Evolutionary conservation across 2,329 filamentous ascomycete species (phyloP).

Genomic region (Pyrenochaeta sp.): DNA sequence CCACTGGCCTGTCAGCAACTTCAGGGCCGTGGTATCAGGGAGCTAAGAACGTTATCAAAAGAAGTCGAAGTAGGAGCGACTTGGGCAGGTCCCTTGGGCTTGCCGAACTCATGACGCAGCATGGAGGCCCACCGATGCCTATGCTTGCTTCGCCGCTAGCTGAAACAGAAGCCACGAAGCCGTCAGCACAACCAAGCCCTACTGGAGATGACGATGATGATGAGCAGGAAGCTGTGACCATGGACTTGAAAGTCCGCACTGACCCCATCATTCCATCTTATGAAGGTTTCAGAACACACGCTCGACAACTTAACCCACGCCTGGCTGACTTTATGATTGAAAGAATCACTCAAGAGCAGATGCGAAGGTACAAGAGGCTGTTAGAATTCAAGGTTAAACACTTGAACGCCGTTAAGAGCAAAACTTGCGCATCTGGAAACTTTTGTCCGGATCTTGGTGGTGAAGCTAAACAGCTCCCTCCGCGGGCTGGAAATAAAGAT

Average conservation of each 20-base stretch:
- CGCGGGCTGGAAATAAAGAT: constrained; percentile 66
- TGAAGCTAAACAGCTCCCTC: constrained; percentile 68
- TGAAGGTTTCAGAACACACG: constrained; percentile 79
- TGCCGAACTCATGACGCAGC: constrained; percentile 63
- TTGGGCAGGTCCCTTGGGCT: constrained; percentile 57
- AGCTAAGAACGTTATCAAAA: constrained; percentile 56
- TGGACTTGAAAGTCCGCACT: constrained; percentile 68
- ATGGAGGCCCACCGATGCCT: constrained; percentile 67
- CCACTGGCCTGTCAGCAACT: constrained; percentile 44
- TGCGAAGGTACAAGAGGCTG: constrained; percentile 79
- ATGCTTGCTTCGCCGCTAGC: constrained; percentile 60
- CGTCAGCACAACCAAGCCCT: constrained; percentile 42
- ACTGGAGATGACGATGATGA: constrained; percentile 52
- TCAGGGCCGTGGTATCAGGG: constrained; percentile 47
- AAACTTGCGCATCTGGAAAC: constrained; percentile 67
- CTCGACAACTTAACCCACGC: constrained; percentile 76
- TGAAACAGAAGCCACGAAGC: constrained; percentile 46
- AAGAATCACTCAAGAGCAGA: constrained; percentile 82
- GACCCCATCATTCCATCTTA: constrained; percentile 76
- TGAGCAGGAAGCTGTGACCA: constrained; percentile 65
- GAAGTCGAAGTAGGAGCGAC: constrained; percentile 67
- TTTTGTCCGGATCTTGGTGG: constrained; percentile 75
- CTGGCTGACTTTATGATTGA: constrained; percentile 76
- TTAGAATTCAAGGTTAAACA: constrained; percentile 77
- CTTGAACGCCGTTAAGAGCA: constrained; percentile 63